Percentiles rank a stretch among this genome's conserved stretches.
Conservation (phyloP, 495 filamentous ascomycete genomes). For the Entonaema liquescens region DNA sequence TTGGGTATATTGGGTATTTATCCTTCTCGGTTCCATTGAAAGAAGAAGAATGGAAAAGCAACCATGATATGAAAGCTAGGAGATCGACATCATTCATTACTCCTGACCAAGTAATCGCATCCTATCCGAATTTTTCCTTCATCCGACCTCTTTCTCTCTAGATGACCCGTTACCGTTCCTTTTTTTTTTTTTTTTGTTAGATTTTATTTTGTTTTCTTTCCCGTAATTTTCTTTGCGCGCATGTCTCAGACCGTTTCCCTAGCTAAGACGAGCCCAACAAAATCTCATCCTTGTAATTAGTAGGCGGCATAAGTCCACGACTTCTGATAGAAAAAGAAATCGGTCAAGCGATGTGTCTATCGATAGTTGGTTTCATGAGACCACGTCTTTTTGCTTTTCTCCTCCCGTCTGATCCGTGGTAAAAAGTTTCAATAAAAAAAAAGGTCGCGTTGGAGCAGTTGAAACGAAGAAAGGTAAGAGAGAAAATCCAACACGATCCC, state of each 20-base stretch:
- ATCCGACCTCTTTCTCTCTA: background rate
- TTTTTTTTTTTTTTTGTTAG: slow-evolving; percentile 12
- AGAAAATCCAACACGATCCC: slow-evolving; percentile 24
- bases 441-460: slow-evolving; percentile 38
- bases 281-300: slow-evolving; percentile 20
- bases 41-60: slow-evolving; percentile 18
- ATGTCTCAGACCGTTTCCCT: slow-evolving; percentile 6
- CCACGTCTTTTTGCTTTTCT: slow-evolving; percentile 40
- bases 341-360: slow-evolving; percentile 22
- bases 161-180: slow-evolving; percentile 16
- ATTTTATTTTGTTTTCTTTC: too few species aligned
- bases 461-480: slow-evolving; percentile 33
- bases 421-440: slow-evolving; percentile 25
- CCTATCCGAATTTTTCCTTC: slow-evolving; percentile 5
- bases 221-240: background rate
- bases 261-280: slow-evolving; percentile 17
- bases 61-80: slow-evolving; percentile 18
- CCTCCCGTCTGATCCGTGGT: slow-evolving; percentile 35
- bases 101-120: slow-evolving; percentile 26
- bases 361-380: slow-evolving; percentile 13
- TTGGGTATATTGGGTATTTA: slow-evolving; percentile 23
- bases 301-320: slow-evolving; percentile 12
- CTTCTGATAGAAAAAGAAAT: slow-evolving; percentile 17
- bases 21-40: slow-evolving; percentile 21
- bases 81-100: slow-evolving; percentile 42